phyloP scores from a whole-genome alignment of 176 grass and related monocot genomes.

The Phragmites australis region DNA sequence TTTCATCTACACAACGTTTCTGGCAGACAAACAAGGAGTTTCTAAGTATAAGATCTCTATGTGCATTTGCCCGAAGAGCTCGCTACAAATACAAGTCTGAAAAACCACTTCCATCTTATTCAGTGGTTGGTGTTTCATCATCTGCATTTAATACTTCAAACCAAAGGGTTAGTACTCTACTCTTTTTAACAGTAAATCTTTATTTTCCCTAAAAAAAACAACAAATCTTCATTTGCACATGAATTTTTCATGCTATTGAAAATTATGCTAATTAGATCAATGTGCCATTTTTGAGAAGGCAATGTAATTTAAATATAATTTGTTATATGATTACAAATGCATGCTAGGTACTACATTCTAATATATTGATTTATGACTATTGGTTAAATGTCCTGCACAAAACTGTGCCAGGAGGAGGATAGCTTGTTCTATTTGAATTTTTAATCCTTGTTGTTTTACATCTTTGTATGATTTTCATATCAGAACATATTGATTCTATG shows the following conservation, averaged over 20 bases:
- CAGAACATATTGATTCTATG: slow-evolving; percentile 14
- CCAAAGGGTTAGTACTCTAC: slow-evolving; percentile 63
- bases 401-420: background rate
- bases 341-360: background rate
- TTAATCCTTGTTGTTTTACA: background rate
- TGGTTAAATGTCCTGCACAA: background rate
- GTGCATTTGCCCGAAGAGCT: slow-evolving; percentile 56
- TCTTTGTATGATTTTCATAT: background rate
- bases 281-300: slow-evolving; percentile 4
- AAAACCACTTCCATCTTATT: slow-evolving; percentile 72
- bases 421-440: slow-evolving; percentile 21
- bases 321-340: background rate
- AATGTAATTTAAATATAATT: background rate
- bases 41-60: slow-evolving; percentile 45
- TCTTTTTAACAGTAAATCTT: slow-evolving; percentile 31
- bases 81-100: slow-evolving; percentile 70
- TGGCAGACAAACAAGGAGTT: slow-evolving; percentile 69
- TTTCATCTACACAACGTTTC: slow-evolving; percentile 24
- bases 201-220: too few relatives aligned
- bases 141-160: slow-evolving; percentile 65
- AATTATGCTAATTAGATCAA: background rate
- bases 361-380: slow-evolving; percentile 24
- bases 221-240: slow-evolving; percentile 17
- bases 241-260: slow-evolving; percentile 1
- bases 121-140: slow-evolving; percentile 62